Percentiles rank a stretch among this genome's conserved stretches.
Conservation (phyloP, 78 protist species). For the Pigoraptor vietnamica region DNA sequence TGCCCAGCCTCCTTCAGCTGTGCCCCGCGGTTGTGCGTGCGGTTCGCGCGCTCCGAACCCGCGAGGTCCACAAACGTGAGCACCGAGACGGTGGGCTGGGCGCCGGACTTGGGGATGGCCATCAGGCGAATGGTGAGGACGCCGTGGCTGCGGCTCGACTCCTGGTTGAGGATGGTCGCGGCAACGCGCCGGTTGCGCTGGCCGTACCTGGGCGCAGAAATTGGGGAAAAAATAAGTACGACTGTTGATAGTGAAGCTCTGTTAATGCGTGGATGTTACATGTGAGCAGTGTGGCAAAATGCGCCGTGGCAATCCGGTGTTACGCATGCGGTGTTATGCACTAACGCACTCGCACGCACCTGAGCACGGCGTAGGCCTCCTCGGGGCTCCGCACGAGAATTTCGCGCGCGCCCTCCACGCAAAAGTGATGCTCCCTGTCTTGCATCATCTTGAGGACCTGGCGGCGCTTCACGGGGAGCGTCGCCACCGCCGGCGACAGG, state of each 20-base stretch:
- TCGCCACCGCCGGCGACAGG: neutral
- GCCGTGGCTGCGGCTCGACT: conserved; percentile 65
- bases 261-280: too few species aligned
- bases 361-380: neutral
- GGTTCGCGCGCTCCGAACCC: conserved; percentile 73
- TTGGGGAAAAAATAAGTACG: too few species aligned
- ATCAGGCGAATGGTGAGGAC: conserved; percentile 11
- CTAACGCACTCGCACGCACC: neutral
- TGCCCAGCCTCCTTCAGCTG: conserved; percentile 65
- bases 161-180: conserved; percentile 61
- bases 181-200: conserved; percentile 14
- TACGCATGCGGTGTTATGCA: too few species aligned
- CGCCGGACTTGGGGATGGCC: neutral
- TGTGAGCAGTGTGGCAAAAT: too few species aligned
- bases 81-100: neutral
- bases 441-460: neutral
- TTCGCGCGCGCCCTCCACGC: neutral
- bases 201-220: neutral
- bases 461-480: neutral
- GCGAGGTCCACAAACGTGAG: conserved; percentile 64
- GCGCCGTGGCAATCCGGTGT: too few species aligned
- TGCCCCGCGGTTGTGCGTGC: neutral
- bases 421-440: neutral
- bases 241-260: too few species aligned
- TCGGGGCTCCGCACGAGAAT: neutral